Base-by-base conservation (phyloP, 225 moss, liverwort and hornwort species). In the Marchantia polymorpha region DNA sequence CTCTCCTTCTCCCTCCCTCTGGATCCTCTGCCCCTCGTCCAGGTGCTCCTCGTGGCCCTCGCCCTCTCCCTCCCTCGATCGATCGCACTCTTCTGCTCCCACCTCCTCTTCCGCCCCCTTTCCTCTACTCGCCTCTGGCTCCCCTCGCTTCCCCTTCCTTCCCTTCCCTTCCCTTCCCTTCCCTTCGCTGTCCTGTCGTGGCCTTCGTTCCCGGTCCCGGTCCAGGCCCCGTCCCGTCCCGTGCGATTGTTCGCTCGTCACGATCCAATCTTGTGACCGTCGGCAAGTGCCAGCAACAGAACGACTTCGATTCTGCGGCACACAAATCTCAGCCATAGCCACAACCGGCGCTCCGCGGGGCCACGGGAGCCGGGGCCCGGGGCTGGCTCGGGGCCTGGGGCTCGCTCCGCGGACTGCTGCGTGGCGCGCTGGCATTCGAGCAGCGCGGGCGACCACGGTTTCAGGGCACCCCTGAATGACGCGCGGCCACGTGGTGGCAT, bases 241-340 rank as follows among this genome's bases (percentile, higher is more conserved):
- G 46, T 20, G 22, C 49, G n/a, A n/a, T 16, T 19, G 25, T 47
- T 48, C 12, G 20, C 20, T 48, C 48, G 20, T 16, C 11, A 70
- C 15, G 71, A 15, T n/a, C 53, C 13, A 73, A 29, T 12, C 56
- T 56, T 19, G 13, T 19, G 14, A 56, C 56, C 56, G 13, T 19
- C 64, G 10, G n/a, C 64, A 19, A 39, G 1, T 39, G 39, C 39
- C 39, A 39, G 39, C 39, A 39, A 39, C 39, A 39, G 5, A 2
- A 64, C 20, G 48, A 10, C 50, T 50, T 64, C 30, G 51, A 77
- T 64, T 77, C 77, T 77, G 64, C 77, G 49, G 77, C 64, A 65
- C 77, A 77, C 77, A 64, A 14, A 20, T 46, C 50, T 63, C 77
- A 50, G 63, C 77, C 77, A 77, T 64, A 77, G 77, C 76, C 47